Base-by-base conservation (phyloP, 768 basidiomycete genomes). In the Tulasnella sp. region DNA sequence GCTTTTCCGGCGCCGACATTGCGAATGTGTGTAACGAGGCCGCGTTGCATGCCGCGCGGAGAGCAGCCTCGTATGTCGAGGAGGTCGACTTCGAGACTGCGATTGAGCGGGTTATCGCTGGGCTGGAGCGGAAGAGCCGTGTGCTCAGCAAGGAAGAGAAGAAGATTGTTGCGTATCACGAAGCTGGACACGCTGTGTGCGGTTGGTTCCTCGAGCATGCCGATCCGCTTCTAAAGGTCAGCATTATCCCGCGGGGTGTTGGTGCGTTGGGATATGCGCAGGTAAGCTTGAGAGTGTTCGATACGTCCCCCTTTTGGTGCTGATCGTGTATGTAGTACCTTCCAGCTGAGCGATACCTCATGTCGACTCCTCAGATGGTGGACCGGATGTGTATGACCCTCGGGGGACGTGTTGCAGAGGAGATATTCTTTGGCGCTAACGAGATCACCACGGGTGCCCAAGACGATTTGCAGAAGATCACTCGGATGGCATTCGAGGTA, bases 21-120 rank as follows among this genome's bases (percentile, higher is more conserved):
- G 96, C 96, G 59, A 99, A 99, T 65, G 94, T 98, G 17, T 96
- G 91, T 69, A 99, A 99, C 68, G 96, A 99, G 69, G 91, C 91
- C 27, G 96, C 96, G 0, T 74, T 99, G 34, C 86, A 93, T 59
- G 94, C 94, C 15, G 96, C 96, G 29, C 83, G 96, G 57, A 80
- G 83, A 55, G 77, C 77, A 3, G 81, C 84, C 14, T 88, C 93
- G 43, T 78, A 69, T 23, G 84, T 99, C 8, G 77, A 80, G 59
- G 83, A 91, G 49, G 73, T 74, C 23, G 87, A 99, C 71, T 99
- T 99, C 67, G 94, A 98, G 66, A 89, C 86, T 43, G 93, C 96
- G 7, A 97, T 99, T 62, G 96, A 99, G 73, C 81, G 96, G 37
- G 96, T 99, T 34, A 93, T 98, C 62, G 94, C 92, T 56, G 96